Evolutionary conservation across 163 green algal species (phyloP).

Genomic region (Scenedesmus sp.): DNA sequence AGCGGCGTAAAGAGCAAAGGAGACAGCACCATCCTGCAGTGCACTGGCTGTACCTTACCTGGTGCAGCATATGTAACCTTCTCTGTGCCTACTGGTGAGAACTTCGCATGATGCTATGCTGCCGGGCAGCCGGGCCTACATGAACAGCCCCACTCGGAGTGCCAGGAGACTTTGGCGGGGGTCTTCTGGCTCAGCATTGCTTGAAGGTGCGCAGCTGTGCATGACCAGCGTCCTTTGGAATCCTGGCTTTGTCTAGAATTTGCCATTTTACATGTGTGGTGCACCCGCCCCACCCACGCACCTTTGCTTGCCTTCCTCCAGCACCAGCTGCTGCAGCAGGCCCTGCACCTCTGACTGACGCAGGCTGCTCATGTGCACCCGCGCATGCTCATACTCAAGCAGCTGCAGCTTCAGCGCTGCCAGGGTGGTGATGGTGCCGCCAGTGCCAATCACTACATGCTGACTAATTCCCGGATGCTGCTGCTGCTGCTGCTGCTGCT

Average conservation of each 20-base stretch:
- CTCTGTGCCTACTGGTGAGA: no score
- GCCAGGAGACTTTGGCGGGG: no score
- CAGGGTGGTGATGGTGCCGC: slow-evolving; percentile 40
- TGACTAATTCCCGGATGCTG: neutral
- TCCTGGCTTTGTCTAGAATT: neutral
- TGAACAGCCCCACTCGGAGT: no score
- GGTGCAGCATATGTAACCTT: no score
- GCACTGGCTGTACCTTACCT: no score
- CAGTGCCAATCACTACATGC: slow-evolving; percentile 17
- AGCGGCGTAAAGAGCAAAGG: no score
- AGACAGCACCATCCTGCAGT: no score
- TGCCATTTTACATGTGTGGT: neutral
- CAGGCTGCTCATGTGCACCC: slow-evolving; percentile 29
- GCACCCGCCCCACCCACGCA: neutral
- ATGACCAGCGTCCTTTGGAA: neutral
- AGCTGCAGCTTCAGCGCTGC: slow-evolving; percentile 27
- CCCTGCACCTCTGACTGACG: neutral
- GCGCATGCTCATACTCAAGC: neutral
- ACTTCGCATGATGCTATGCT: no score
- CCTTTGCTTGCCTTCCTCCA: neutral
- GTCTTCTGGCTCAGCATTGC: no score
- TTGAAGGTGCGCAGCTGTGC: no score
- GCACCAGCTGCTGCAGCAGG: slow-evolving; percentile 18
- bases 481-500: slow-evolving; percentile 33
- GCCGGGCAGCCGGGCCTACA: no score